phyloP scores from a whole-genome alignment of 306 rosid species.

The Lathyrus oleraceus region DNA sequence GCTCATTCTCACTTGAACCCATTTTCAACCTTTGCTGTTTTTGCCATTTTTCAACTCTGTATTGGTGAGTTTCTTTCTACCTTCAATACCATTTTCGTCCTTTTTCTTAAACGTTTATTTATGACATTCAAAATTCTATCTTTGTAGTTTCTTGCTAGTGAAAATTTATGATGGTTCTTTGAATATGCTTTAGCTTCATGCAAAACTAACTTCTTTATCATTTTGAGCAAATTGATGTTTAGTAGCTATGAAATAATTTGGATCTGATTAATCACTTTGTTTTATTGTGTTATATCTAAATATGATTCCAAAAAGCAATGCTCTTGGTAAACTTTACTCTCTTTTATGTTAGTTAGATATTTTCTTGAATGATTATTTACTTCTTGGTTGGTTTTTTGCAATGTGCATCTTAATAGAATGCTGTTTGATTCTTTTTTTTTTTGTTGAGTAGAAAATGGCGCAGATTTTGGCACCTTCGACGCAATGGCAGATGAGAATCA shows the following conservation, averaged over 20 bases:
- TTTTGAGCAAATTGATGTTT: slow-evolving; percentile 12
- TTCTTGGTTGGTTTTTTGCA: slow-evolving; percentile 20
- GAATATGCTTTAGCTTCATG: background rate
- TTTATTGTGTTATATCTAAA: background rate
- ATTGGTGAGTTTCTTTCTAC: slow-evolving; percentile 44
- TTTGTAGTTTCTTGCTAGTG: background rate
- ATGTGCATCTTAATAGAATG: slow-evolving; percentile 25
- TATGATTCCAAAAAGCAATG: background rate
- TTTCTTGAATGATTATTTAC: slow-evolving; percentile 6
- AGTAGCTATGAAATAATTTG: background rate
- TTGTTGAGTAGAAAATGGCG: slow-evolving; percentile 68
- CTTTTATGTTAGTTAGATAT: slow-evolving; percentile 9
- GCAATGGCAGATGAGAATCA: slow-evolving; percentile 76
- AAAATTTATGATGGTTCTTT: slow-evolving; percentile 13
- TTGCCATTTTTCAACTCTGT: slow-evolving; percentile 40
- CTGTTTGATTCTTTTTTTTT: background rate
- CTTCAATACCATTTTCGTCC: background rate
- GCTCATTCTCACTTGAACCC: slow-evolving; percentile 32
- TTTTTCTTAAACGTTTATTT: background rate
- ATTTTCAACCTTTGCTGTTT: slow-evolving; percentile 31
- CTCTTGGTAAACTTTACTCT: background rate
- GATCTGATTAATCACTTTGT: background rate
- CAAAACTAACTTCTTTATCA: slow-evolving; percentile 5
- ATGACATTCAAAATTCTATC: background rate
- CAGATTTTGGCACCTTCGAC: slow-evolving; percentile 95